Evolutionary conservation across 768 basidiomycete species (phyloP).

Genomic region (Serendipita vermifera): DNA sequence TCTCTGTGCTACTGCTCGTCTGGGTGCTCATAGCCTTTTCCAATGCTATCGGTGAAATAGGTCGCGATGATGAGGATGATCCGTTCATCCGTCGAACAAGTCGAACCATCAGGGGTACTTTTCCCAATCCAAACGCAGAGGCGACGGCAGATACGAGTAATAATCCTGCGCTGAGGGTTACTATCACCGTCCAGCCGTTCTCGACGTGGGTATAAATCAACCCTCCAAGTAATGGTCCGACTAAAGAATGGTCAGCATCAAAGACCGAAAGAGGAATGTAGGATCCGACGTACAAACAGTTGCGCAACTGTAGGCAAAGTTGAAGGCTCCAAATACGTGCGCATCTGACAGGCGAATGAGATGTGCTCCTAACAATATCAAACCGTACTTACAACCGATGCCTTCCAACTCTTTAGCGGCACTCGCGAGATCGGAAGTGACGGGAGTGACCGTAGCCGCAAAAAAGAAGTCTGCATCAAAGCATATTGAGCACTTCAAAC

Average conservation of each 20-base stretch:
- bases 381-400: slow-evolving; percentile 46
- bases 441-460: slow-evolving; percentile 43
- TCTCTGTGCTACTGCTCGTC: no score
- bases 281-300: slow-evolving; percentile 44
- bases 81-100: slow-evolving; percentile 15
- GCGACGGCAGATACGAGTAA: slow-evolving; percentile 29
- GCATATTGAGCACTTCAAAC: not conserved
- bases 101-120: slow-evolving; percentile 28
- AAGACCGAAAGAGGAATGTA: no score
- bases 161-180: slow-evolving; percentile 34
- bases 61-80: no score
- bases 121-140: slow-evolving; percentile 38
- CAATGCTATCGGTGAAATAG: no score
- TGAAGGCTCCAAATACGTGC: slow-evolving; percentile 63
- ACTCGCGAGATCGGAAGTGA: slow-evolving; percentile 53
- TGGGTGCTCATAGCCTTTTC: no score
- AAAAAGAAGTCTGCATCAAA: slow-evolving; percentile 42
- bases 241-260: not conserved
- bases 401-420: slow-evolving; percentile 45
- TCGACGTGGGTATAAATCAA: slow-evolving; percentile 35
- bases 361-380: slow-evolving; percentile 7
- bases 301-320: slow-evolving; percentile 55
- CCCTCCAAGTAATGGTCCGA: slow-evolving; percentile 10
- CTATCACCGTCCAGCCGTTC: slow-evolving; percentile 50
- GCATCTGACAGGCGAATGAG: no score